Evolutionary conservation across 1,284 basidiomycete species (phyloP), one percentile per base, ranked within the genome.

Genomic region (Pyrrhoderma noxium): DNA sequence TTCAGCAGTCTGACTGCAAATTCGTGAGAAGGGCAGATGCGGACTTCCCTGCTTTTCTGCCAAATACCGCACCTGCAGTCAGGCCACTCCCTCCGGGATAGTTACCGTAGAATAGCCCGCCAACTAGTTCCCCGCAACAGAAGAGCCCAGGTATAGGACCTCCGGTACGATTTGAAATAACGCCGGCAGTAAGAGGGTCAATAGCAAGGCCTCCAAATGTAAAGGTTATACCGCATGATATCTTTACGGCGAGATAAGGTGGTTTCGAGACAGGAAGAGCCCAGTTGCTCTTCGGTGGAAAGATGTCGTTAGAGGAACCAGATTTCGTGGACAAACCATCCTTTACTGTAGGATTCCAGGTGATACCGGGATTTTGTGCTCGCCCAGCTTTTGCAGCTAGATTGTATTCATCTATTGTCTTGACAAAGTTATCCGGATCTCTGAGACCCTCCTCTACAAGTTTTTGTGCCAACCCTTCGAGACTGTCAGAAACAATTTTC

Each of bases 11-110:
- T n/a, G n/a, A n/a, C n/a, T n/a, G n/a, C n/a, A n/a, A n/a, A 40
- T 40, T 40, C 14, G 16, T 40, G 38, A 40, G 16, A 16, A 40
- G 21, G 8, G 16, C 16, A 40, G 38, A 5, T 7, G 74, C 78
- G 49, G 67, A 67, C 34, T 59, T 56, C 4, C 82, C 82, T 21
- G 81, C 81, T 56, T 74, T 77, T 38, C 75, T 70, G 9, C 81
- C 82, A 62, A 85, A 84, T 2, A 85, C 81, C 0, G 80, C 79
- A 0, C 80, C 81, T 3, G 76, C 77, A 21, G 77, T 83, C 53
- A 85, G 60, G 16, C 83, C 82, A 59, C 79, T 82, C 11, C 82
- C 82, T 16, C 81, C 80, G 0, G 82, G 82, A 61, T 84, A 84
- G 58, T 83, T 84, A 18, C 65, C 62, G 56, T 76, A 77, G 60